A percentile compares a stretch with the other conserved stretches of the same genome.
Conservation (phyloP, 148 eudicot species). For the Silene latifolia region DNA sequence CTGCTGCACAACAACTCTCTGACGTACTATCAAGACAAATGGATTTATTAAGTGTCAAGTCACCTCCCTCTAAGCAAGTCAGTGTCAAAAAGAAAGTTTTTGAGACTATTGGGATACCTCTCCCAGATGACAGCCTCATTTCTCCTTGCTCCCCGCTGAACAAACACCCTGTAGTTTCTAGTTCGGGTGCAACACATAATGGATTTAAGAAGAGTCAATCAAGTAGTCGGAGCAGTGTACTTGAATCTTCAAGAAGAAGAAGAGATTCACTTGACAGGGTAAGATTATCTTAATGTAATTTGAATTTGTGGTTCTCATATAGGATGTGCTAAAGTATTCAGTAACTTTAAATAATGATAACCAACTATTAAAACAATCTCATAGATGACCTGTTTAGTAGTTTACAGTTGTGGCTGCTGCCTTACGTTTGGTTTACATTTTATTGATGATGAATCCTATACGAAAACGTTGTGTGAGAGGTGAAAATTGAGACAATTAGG, state of each 20-base stretch:
- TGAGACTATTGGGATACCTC: slow-evolving; percentile 77
- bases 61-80: slow-evolving; percentile 40
- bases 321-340: background rate
- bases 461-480: background rate
- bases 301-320: background rate
- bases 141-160: slow-evolving; percentile 47
- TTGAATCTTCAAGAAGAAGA: slow-evolving; percentile 76
- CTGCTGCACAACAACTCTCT: slow-evolving; percentile 83
- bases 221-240: slow-evolving; percentile 42
- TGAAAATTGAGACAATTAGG: background rate
- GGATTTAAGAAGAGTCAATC: slow-evolving; percentile 44
- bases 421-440: background rate
- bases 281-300: slow-evolving; percentile 13
- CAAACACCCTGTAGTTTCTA: slow-evolving; percentile 29
- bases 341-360: background rate
- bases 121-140: slow-evolving; percentile 36
- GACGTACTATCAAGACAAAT: slow-evolving; percentile 74
- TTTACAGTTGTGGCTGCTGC: background rate
- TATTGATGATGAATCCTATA: background rate
- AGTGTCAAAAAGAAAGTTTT: slow-evolving; percentile 67
- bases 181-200: slow-evolving; percentile 32
- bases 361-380: background rate
- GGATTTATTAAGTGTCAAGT: slow-evolving; percentile 57
- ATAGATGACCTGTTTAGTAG: background rate
- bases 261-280: slow-evolving; percentile 84